Evolutionary conservation across 2,329 filamentous ascomycete species (phyloP), one percentile per base, ranked within the genome.

Genomic region (Aspergillus nomiae): DNA sequence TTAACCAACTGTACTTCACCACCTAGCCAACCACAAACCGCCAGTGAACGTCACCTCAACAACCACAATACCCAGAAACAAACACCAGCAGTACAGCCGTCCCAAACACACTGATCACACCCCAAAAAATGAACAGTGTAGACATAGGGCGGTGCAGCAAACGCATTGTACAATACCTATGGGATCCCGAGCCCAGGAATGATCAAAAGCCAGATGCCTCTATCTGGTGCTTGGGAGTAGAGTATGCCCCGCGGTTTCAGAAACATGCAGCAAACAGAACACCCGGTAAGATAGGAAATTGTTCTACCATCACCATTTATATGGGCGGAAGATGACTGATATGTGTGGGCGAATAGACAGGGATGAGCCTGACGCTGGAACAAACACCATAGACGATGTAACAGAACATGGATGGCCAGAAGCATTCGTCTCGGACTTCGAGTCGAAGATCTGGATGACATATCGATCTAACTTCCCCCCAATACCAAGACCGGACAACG

Each of bases 401-500:
- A 61, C 59, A 46, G 62, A 51, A 11, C 65, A 81, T 63, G 89
- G 90, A 63, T 99, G 95, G 95, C 95, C 95, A 11, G 81, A 86
- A 11, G 84, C 87, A 5, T 99, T 99, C 72, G 82, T 98, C 38
- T 90, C 93, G 64, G 95, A 99, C 77, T 96, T 98, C 72, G 93
- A 97, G 76, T 94, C 94, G 6, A 88, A 88, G 65, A 87, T 97
- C 76, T 98, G 95, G 94, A 92, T 99, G 86, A 98, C 94, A 11
- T 99, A 99, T 74, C 88, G 95, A 58, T 95, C 90, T 30, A 90
- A 90, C 69, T 99, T 99, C 75, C 83, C 89, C 11, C 84, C 88
- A 0, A 99, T 99, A 74, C 85, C 91, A 21, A 92, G 89, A 76
- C 94, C 91, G 4, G 84, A 86, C 59, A 90, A 94, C 68, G 89